Percentiles rank a stretch among this genome's conserved stretches.
These are phyloP conservation scores for Coemansia sp. DNA, from an alignment of 192 early-diverging fungal species.

Conservation along the genomic window DNA sequence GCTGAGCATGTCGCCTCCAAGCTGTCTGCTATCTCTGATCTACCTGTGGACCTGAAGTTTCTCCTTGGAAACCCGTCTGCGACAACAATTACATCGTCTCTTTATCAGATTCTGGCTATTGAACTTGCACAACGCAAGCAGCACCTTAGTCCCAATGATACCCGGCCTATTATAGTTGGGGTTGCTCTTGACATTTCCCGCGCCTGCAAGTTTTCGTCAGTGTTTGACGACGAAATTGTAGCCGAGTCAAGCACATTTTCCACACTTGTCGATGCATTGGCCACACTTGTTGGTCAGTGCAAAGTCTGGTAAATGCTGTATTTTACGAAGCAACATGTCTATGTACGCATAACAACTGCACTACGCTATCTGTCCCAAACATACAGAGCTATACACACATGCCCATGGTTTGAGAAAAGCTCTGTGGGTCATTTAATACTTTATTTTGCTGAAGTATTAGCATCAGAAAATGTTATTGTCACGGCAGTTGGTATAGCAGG, in stretches of 20 bases:
- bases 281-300: slow-evolving; percentile 18
- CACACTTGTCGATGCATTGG: slow-evolving; percentile 12
- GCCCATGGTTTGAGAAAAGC: too few relatives aligned
- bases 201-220: slow-evolving; percentile 13
- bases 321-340: too few relatives aligned
- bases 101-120: slow-evolving; percentile 42
- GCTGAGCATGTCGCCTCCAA: slow-evolving; percentile 1
- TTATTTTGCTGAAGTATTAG: too few relatives aligned
- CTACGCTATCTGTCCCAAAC: too few relatives aligned
- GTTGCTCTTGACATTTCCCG: slow-evolving; percentile 32
- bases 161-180: slow-evolving; percentile 33
- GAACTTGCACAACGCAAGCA: slow-evolving; percentile 27
- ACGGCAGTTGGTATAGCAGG: too few relatives aligned
- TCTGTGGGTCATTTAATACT: too few relatives aligned
- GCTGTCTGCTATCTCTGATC: slow-evolving; percentile 10
- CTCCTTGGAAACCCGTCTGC: slow-evolving; percentile 25
- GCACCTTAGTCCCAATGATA: slow-evolving; percentile 17
- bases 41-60: slow-evolving; percentile 42
- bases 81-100: slow-evolving; percentile 19
- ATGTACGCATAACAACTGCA: too few relatives aligned
- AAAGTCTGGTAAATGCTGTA: slow-evolving; percentile 16
- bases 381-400: too few relatives aligned
- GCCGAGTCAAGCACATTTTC: slow-evolving; percentile 11
- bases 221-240: slow-evolving; percentile 2
- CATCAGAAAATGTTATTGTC: too few relatives aligned